Conservation (phyloP, 495 filamentous ascomycete genomes). For the Echria macrotheca region DNA sequence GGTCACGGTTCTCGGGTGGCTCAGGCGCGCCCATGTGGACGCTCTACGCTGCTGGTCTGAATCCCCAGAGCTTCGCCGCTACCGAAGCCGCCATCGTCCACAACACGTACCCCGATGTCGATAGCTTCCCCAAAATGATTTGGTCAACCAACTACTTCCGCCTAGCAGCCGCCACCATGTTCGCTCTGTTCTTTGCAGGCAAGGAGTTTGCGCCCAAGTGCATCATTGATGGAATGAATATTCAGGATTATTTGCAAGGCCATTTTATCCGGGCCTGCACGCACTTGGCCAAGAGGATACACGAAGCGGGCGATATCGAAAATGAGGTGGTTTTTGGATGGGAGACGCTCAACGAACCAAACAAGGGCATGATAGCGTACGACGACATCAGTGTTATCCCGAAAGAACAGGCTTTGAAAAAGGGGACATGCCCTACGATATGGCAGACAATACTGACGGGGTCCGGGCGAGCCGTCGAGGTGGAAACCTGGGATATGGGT, state of each 20-base stretch:
- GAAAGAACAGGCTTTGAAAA: conserved; percentile 81
- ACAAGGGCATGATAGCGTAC: conserved; percentile 80
- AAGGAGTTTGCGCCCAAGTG: conserved; percentile 92
- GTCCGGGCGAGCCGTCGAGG: conserved; percentile 81
- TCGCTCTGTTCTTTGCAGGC: conserved; percentile 93
- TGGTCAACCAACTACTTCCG: conserved; percentile 97
- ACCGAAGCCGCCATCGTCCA: conserved; percentile 94
- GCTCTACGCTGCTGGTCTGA: conserved; percentile 84
- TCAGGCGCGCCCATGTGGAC: conserved; percentile 98
- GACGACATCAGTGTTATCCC: conserved; percentile 80
- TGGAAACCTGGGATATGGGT: conserved; percentile 90
- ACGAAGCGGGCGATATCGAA: conserved; percentile 86
- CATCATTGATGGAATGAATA: conserved; percentile 89
- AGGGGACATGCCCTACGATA: conserved; percentile 88
- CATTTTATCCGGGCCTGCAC: conserved; percentile 77
- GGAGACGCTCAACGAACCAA: conserved; percentile 94
- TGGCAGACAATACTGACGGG: conserved; percentile 92
- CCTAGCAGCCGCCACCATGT: conserved; percentile 82
- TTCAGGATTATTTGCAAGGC: conserved; percentile 89
- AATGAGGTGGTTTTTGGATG: conserved; percentile 87
- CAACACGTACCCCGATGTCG: conserved; percentile 85
- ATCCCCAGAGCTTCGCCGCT: conserved; percentile 74
- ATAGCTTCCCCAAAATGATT: conserved; percentile 93
- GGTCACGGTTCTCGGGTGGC: conserved; percentile 90
- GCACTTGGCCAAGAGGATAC: conserved; percentile 76